These are phyloP conservation scores for Eutrema yunnanense DNA, from an alignment of 345 rosid genomes.

Conservation along the genomic window DNA sequence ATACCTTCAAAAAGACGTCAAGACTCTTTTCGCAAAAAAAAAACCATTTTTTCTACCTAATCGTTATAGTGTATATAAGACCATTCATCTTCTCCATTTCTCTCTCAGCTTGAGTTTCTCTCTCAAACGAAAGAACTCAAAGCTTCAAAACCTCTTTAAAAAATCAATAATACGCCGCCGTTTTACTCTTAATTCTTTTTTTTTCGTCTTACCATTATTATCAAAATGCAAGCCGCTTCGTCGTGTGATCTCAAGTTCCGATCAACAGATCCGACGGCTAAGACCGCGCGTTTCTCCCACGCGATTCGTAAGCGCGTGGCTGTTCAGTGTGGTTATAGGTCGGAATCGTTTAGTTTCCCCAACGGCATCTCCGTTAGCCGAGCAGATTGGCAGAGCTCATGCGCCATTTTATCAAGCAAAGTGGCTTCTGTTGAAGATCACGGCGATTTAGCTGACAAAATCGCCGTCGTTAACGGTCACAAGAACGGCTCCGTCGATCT, in stretches of 20 bases:
- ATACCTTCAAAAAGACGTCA: neutral
- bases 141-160: neutral
- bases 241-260: conserved; percentile 25
- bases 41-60: neutral
- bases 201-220: conserved; percentile 9
- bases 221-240: conserved; percentile 11
- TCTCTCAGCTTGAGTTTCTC: conserved; percentile 26
- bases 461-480: conserved; percentile 60
- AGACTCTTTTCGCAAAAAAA: neutral
- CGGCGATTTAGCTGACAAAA: conserved; percentile 30
- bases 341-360: conserved; percentile 41
- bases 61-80: conserved; percentile 4
- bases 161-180: neutral
- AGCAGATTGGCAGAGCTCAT: conserved; percentile 80
- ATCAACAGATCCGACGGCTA: conserved; percentile 1
- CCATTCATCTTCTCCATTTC: neutral
- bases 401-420: conserved; percentile 70
- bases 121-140: conserved; percentile 18
- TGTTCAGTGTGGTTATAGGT: conserved; percentile 36
- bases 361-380: conserved; percentile 45
- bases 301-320: conserved; percentile 7
- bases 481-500: conserved; percentile 42
- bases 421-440: conserved; percentile 44
- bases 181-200: conserved; percentile 24
- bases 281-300: neutral